These are phyloP conservation scores for Fraxinus latifolia DNA, from an alignment of 305 asterid genomes.

Conservation along the genomic window DNA sequence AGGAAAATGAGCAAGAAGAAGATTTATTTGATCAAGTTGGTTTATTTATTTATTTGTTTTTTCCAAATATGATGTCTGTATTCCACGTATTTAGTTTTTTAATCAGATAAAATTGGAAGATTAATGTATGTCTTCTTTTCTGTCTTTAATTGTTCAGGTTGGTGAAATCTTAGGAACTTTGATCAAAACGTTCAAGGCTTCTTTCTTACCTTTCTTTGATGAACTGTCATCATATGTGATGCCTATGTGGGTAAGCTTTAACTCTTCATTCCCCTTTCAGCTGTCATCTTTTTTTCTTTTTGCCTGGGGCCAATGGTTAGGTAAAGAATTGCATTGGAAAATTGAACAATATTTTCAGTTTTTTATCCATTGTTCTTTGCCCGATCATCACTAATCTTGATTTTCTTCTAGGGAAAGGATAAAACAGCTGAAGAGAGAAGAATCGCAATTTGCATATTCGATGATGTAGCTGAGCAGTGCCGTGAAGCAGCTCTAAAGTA, in stretches of 20 bases:
- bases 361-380: not conserved
- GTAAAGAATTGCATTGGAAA: not conserved
- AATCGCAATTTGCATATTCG: constrained; percentile 93
- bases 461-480: constrained; percentile 98
- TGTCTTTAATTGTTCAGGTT: constrained; percentile 41
- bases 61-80: not conserved
- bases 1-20: constrained; percentile 96
- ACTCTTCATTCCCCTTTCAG: constrained; percentile 16
- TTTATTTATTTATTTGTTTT: constrained; percentile 14
- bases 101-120: not conserved
- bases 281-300: not conserved
- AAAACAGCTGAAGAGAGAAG: constrained; percentile 95
- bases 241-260: constrained; percentile 91
- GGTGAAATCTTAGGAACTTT: constrained; percentile 84
- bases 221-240: constrained; percentile 69
- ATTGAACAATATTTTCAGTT: not conserved
- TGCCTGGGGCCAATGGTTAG: not conserved
- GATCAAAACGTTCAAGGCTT: constrained; percentile 72
- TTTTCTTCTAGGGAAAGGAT: constrained; percentile 69
- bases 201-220: constrained; percentile 87
- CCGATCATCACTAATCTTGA: not conserved
- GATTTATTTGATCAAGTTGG: constrained; percentile 90
- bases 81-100: not conserved
- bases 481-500: constrained; percentile 82
- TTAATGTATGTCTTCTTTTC: not conserved